phyloP scores from a whole-genome alignment of 352 stramenopile genomes.

The Pythium diclinum region DNA sequence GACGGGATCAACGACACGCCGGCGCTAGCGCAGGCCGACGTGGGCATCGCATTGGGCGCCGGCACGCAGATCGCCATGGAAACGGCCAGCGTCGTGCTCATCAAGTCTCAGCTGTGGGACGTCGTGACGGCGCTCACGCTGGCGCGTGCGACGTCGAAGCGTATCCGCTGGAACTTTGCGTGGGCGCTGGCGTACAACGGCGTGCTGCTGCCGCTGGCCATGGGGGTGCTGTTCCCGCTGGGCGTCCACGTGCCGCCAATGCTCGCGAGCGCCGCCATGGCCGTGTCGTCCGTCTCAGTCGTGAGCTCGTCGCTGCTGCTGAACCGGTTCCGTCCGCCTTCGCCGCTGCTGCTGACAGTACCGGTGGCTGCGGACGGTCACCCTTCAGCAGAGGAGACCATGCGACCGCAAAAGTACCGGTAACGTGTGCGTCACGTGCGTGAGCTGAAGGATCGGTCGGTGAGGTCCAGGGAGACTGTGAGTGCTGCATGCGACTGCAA shows the following conservation, averaged over 20 bases:
- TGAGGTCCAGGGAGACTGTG: too few species aligned
- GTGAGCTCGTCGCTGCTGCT: conserved; percentile 70
- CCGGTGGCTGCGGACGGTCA: too few species aligned
- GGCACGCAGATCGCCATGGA: conserved; percentile 84
- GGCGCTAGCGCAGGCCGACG: conserved; percentile 55
- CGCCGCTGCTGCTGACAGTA: not conserved
- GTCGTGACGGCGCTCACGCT: not conserved
- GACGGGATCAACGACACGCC: conserved; percentile 3
- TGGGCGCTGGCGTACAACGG: conserved; percentile 80
- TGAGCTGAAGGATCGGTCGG: not conserved
- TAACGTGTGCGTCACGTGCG: too few species aligned
- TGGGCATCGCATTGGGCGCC: conserved; percentile 88
- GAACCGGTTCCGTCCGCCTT: conserved; percentile 5
- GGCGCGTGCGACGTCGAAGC: conserved; percentile 51
- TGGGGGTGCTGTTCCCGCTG: conserved; percentile 71
- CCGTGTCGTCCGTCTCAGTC: conserved; percentile 55
- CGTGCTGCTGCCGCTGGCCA: conserved; percentile 63
- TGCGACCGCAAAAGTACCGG: too few species aligned
- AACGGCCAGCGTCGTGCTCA: conserved; percentile 72
- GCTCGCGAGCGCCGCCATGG: conserved; percentile 41
- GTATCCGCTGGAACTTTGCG: conserved; percentile 80
- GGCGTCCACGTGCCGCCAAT: conserved; percentile 72
- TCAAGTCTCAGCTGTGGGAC: conserved; percentile 19
- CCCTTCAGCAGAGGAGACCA: too few species aligned
- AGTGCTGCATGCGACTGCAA: too few species aligned